These are phyloP conservation scores for Lipomyces chichibuensis DNA, from an alignment of 805 yeast species.

Conservation along the genomic window DNA sequence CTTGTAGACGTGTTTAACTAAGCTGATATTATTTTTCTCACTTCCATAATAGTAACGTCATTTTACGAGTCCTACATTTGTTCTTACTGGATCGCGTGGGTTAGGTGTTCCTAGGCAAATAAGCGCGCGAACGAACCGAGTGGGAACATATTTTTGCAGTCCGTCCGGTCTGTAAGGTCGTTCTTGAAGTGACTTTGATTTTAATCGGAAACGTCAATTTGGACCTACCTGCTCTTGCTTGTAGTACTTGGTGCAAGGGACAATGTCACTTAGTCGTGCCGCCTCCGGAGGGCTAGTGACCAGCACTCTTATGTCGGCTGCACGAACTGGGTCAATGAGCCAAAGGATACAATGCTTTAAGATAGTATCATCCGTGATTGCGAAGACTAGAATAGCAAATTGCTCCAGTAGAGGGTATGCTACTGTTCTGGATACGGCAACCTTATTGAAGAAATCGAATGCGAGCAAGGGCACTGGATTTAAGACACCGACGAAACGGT, in stretches of 20 bases:
- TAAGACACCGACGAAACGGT: conserved; percentile 49
- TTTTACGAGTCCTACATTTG: no score
- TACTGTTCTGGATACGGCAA: conserved; percentile 28
- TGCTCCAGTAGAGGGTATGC: conserved; percentile 16
- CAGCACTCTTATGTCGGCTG: neutral
- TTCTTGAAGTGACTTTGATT: neutral
- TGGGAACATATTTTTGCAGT: no score
- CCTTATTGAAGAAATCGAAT: conserved; percentile 20
- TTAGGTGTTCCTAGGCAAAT: no score
- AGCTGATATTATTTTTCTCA: no score
- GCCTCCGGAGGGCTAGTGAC: neutral
- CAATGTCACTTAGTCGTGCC: neutral
- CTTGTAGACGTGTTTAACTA: neutral
- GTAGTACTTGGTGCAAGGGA: neutral
- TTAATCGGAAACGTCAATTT: neutral
- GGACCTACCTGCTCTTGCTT: neutral
- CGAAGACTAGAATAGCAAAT: neutral
- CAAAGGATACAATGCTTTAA: neutral
- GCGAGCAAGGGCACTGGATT: conserved; percentile 2
- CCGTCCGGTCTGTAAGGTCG: neutral
- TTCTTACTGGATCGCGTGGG: no score
- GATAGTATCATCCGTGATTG: neutral
- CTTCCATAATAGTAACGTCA: no score
- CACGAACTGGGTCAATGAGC: neutral
- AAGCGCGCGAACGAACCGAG: no score